These are phyloP conservation scores for Gynochthodes officinalis DNA, from an alignment of 257 asterid genomes.

Conservation along the genomic window DNA sequence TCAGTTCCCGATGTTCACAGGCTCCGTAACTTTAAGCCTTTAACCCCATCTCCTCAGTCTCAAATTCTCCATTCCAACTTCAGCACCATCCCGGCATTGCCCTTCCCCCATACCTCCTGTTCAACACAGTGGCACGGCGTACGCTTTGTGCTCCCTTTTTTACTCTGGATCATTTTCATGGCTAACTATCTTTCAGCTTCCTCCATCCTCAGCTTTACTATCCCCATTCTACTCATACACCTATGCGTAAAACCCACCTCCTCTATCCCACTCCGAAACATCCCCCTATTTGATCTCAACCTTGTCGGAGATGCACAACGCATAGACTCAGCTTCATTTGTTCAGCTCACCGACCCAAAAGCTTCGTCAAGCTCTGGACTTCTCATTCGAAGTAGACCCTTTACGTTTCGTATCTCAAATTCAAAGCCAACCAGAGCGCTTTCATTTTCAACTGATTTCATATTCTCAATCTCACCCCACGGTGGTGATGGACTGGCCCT, in stretches of 20 bases:
- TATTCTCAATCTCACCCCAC: constrained; percentile 61
- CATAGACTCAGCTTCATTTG: constrained; percentile 22
- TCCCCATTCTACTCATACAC: constrained; percentile 23
- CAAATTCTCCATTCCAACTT: background rate
- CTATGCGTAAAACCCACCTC: constrained; percentile 26
- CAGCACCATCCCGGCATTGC: no score
- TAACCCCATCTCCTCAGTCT: background rate
- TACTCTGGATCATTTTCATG: background rate
- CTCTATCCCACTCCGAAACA: constrained; percentile 42
- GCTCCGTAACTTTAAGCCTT: no score
- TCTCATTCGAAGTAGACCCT: constrained; percentile 50
- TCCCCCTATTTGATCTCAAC: constrained; percentile 44
- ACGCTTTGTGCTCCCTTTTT: no score
- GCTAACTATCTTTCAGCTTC: background rate
- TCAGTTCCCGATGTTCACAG: background rate
- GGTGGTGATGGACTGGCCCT: constrained; percentile 64
- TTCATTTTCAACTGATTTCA: constrained; percentile 73
- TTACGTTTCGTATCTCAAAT: constrained; percentile 30
- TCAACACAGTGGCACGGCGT: background rate
- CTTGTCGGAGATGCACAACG: constrained; percentile 59
- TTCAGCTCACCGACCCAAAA: constrained; percentile 53
- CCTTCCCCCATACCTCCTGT: no score
- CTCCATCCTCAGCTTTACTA: background rate
- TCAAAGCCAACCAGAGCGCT: constrained; percentile 30
- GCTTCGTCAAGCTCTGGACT: constrained; percentile 60